Percentiles rank a stretch among this genome's conserved stretches.
These are phyloP conservation scores for Chamaecyparis obtusa DNA, from an alignment of 75 land plant species.

Conservation along the genomic window DNA sequence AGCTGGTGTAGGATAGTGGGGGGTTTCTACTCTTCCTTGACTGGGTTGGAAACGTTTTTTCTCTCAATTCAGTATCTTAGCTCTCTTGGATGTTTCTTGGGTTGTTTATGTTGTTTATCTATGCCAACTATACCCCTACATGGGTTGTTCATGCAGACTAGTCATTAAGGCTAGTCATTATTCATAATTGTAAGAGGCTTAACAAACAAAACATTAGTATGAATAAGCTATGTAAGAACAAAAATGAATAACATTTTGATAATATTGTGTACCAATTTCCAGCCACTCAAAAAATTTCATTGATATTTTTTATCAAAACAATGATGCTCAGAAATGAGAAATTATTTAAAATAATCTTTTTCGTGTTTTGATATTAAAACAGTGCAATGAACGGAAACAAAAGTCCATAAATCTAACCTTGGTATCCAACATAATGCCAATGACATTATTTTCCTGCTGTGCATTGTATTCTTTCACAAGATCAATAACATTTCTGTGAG, in stretches of 20 bases:
- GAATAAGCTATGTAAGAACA: not conserved
- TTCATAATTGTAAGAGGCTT: not conserved
- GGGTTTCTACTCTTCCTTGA: no score
- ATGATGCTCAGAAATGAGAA: not conserved
- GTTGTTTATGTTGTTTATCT: no score
- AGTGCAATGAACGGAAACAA: not conserved
- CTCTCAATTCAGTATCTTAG: no score
- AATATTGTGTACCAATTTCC: not conserved
- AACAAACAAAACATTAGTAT: not conserved
- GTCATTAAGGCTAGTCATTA: not conserved
- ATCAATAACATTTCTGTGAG: slow-evolving; percentile 95
- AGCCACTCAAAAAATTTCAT: not conserved
- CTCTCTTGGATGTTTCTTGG: no score
- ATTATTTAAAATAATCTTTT: not conserved
- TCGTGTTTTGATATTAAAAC: not conserved
- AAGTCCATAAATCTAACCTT: slow-evolving; percentile 42
- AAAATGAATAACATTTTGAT: not conserved
- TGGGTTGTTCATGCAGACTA: no score
- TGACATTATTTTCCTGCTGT: slow-evolving; percentile 67
- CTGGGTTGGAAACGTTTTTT: no score
- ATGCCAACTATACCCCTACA: no score
- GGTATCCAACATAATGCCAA: slow-evolving; percentile 96
- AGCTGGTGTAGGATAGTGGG: no score
- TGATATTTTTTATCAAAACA: not conserved
- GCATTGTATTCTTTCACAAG: slow-evolving; percentile 92